Percentiles rank a stretch among this genome's conserved stretches.
Conservation (phyloP, 257 asterid genomes). For the Primulina huaijiensis region DNA sequence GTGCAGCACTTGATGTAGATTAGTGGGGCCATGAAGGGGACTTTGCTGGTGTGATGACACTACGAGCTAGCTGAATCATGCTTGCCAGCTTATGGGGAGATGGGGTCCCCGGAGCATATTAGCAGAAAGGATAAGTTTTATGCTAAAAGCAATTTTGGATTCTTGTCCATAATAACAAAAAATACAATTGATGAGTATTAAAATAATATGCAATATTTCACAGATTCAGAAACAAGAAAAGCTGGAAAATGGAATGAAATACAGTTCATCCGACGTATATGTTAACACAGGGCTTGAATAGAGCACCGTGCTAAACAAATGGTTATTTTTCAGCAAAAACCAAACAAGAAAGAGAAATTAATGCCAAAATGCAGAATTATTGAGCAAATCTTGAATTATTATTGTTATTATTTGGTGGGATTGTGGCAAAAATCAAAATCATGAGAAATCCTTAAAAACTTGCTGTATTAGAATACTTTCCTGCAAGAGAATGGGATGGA, state of each 20-base stretch:
- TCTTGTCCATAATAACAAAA: slow-evolving; percentile 26
- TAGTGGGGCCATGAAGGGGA: slow-evolving; percentile 9
- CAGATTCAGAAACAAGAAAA: slow-evolving; percentile 6
- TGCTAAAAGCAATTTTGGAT: slow-evolving; percentile 11
- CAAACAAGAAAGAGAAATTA: no score
- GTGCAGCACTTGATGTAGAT: slow-evolving; percentile 9
- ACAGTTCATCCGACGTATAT: not conserved
- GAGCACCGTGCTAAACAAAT: not conserved
- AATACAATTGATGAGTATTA: not conserved
- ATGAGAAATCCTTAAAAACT: slow-evolving; percentile 8
- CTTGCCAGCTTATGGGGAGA: slow-evolving; percentile 23
- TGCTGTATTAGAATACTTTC: slow-evolving; percentile 1
- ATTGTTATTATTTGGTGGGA: not conserved
- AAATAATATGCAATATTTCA: no score
- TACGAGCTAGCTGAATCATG: slow-evolving; percentile 4
- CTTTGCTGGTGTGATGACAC: slow-evolving; percentile 21
- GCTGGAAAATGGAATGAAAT: not conserved
- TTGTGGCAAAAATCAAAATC: not conserved
- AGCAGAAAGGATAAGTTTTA: not conserved
- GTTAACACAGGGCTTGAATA: not conserved
- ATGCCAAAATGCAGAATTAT: slow-evolving; percentile 10
- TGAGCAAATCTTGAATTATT: slow-evolving; percentile 17
- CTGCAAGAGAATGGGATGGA: slow-evolving; percentile 1
- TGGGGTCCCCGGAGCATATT: not conserved
- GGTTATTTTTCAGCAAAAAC: no score